Base-by-base conservation (phyloP, 169 alveolate genomes). In the Cardiosporidium cionae region DNA sequence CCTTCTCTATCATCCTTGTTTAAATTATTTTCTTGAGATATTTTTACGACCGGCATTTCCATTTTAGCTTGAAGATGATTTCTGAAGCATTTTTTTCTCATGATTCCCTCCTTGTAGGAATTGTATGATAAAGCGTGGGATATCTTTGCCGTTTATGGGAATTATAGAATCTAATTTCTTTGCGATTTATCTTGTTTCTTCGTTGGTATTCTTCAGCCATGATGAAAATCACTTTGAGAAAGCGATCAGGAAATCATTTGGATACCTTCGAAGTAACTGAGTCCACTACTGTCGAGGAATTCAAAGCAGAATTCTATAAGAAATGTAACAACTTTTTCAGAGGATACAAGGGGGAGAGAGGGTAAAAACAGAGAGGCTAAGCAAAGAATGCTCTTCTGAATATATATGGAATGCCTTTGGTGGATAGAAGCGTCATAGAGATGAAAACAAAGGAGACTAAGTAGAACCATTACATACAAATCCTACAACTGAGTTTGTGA, bases 281-380 rank as follows among this genome's bases (percentile, higher is more conserved):
- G 4, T 70, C 65, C 29, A 32, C 78, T 32, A 72, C 85, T 16
- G 78, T 79, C n/a, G 81, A 73, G 33, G 81, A 79, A 22, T 79
- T 79, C 65, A 71, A 86, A 52, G 68, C 65, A 53, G 88, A 80
- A 32, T 84, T 86, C 70, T 78, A 76, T 54, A 64, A 68, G 28
- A 67, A 79, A 32, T 84, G 91, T 64, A 76, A 72, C 31, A 62
- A 2, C 35, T 7, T 22, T 89, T 89, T 53, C 62, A 84, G 35
- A 69, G 80, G 22, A 65, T 88, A 32, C 80, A 84, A 28, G 83
- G 86, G 52, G 78, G 86, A 7, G 89, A 86, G 76, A 87, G 89
- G 31, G 81, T 84, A 25, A 79, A 87, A 5, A 16, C 7, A 34
- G 3, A 2, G 32, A n/a, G 5, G n/a, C 32, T 4, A 5, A 1